A percentile compares a stretch with the other conserved stretches of the same genome.
phyloP scores from a whole-genome alignment of 2,329 filamentous ascomycete genomes.

The Stagonosporopsis vannaccii region DNA sequence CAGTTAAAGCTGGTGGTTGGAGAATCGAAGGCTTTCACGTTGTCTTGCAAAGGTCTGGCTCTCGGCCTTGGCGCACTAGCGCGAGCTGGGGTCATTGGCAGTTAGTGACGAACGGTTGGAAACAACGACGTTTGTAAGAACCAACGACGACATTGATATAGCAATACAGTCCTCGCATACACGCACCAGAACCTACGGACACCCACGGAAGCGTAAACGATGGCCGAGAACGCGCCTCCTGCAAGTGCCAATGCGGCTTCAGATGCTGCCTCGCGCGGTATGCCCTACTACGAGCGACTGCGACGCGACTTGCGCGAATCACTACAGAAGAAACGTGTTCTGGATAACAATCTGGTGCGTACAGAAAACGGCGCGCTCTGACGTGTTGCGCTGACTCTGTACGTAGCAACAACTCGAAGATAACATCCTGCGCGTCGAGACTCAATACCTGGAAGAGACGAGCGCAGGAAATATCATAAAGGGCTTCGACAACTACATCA shows the following conservation, averaged over 20 bases:
- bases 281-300: conserved; percentile 76
- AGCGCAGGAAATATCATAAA: conserved; percentile 92
- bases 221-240: conserved; percentile 59
- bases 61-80: conserved; percentile 13
- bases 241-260: conserved; percentile 43
- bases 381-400: conserved; percentile 23
- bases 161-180: neutral
- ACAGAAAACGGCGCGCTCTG: conserved; percentile 2
- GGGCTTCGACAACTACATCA: conserved; percentile 98
- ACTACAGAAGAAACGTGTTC: conserved; percentile 68
- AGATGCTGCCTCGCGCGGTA: conserved; percentile 58
- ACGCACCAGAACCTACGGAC: neutral
- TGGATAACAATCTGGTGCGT: conserved; percentile 67
- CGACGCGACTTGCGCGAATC: conserved; percentile 72
- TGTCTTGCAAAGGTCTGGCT: conserved; percentile 2
- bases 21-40: conserved; percentile 6
- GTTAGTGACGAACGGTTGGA: conserved; percentile 2
- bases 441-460: conserved; percentile 86
- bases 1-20: conserved; percentile 5
- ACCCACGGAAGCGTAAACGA: conserved; percentile 27
- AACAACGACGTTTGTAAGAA: conserved; percentile 1
- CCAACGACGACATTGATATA: conserved; percentile 3
- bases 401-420: conserved; percentile 72
- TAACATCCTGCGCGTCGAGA: conserved; percentile 82
- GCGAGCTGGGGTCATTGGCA: conserved; percentile 11